phyloP scores from a whole-genome alignment of 108 stramenopile genomes.

The Pseudonitzschia multistriata region DNA sequence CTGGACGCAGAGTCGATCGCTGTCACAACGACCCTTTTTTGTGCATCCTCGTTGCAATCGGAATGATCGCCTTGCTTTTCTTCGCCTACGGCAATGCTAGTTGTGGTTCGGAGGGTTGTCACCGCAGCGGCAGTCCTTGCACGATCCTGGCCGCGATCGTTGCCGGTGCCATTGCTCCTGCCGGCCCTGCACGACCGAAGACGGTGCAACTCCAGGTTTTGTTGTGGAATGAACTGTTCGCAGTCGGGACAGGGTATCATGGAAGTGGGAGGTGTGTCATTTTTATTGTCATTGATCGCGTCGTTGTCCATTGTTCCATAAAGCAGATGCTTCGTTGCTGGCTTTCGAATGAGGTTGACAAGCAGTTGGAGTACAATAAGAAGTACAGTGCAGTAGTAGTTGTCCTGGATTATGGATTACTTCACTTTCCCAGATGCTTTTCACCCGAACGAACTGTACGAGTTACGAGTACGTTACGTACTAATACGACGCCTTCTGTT shows the following conservation, averaged over 20 bases:
- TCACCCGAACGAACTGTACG: too few relatives aligned
- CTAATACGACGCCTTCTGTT: too few relatives aligned
- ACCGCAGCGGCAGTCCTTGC: not conserved
- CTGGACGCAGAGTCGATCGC: not conserved
- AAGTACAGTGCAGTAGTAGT: too few relatives aligned
- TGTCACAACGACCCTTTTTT: not conserved
- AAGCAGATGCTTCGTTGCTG: not conserved
- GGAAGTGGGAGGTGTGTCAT: too few relatives aligned
- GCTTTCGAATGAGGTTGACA: not conserved
- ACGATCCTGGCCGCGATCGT: not conserved
- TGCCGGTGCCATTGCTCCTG: not conserved
- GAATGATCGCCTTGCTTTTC: not conserved
- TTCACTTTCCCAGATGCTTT: too few relatives aligned
- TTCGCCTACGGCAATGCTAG: not conserved
- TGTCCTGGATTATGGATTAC: too few relatives aligned
- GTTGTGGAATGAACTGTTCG: conserved; percentile 28
- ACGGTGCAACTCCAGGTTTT: conserved; percentile 34
- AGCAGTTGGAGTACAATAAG: too few relatives aligned
- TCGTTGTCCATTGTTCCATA: not conserved
- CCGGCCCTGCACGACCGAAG: conserved; percentile 18
- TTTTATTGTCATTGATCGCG: not conserved
- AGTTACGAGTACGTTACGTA: too few relatives aligned
- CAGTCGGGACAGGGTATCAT: conserved; percentile 30
- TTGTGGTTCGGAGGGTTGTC: not conserved
- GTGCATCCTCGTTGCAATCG: not conserved